Evolutionary conservation across 106 monocot genomes (phyloP).

Genomic region (Dendrobium huoshanense): DNA sequence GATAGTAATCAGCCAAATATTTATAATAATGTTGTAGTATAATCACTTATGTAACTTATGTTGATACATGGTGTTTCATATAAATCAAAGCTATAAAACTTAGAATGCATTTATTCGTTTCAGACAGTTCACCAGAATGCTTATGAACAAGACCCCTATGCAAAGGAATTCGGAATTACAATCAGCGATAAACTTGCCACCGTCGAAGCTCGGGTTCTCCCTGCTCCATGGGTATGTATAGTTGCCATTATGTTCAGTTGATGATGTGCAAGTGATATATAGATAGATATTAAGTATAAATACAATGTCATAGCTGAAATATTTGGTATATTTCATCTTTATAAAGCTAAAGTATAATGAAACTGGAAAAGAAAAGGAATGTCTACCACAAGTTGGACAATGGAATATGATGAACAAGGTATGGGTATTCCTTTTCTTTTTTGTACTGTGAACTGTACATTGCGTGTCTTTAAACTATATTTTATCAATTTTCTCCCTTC

Average conservation of each 20-base stretch:
- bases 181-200: conserved; percentile 65
- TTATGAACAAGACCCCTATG: conserved; percentile 77
- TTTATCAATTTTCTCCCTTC: neutral
- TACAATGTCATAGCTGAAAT: neutral
- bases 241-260: neutral
- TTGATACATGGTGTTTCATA: neutral
- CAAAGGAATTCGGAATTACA: conserved; percentile 80
- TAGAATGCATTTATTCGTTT: neutral
- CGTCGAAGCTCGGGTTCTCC: conserved; percentile 87
- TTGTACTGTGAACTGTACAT: neutral
- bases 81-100: neutral
- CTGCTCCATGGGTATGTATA: conserved; percentile 81
- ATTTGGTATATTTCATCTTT: neutral
- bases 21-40: neutral
- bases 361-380: conserved; percentile 83
- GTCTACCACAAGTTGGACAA: conserved; percentile 84
- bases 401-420: conserved; percentile 99
- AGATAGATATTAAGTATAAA: neutral
- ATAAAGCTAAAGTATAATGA: conserved; percentile 80
- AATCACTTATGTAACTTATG: neutral
- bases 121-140: conserved; percentile 82
- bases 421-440: conserved; percentile 3
- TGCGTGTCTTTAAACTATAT: neutral
- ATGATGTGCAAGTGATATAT: neutral
- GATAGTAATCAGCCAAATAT: neutral